Percentiles rank a stretch among this genome's conserved stretches.
These are phyloP conservation scores for Solanum verrucosum DNA, from an alignment of 257 asterid genomes.

Conservation along the genomic window DNA sequence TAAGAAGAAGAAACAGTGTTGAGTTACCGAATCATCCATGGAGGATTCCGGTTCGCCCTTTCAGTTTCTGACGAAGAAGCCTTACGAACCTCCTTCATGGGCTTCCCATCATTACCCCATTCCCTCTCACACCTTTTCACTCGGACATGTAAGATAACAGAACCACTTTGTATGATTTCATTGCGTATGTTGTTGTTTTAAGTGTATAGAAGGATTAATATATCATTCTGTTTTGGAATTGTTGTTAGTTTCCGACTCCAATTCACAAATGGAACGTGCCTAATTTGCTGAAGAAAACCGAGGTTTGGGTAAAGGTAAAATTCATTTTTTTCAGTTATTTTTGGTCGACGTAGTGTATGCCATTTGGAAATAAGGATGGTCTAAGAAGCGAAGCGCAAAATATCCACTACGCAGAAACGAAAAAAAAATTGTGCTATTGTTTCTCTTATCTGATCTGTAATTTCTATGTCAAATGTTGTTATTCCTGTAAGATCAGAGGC, in stretches of 20 bases:
- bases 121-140: conserved; percentile 60
- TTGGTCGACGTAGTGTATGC: too few relatives aligned
- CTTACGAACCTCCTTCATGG: conserved; percentile 75
- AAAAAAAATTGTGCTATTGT: neutral
- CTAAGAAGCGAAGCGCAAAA: neutral
- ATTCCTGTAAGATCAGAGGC: neutral
- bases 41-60: neutral
- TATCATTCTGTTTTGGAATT: neutral
- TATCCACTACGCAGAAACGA: neutral
- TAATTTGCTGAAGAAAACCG: conserved; percentile 72
- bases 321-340: neutral
- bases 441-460: neutral
- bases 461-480: neutral
- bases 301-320: conserved; percentile 84
- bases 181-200: too few relatives aligned
- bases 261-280: conserved; percentile 93
- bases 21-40: neutral
- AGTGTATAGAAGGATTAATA: neutral
- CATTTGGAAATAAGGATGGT: too few relatives aligned
- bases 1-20: neutral
- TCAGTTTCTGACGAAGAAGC: conserved; percentile 46
- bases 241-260: conserved; percentile 79
- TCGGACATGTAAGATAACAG: conserved; percentile 54
- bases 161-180: too few relatives aligned
- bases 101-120: conserved; percentile 64